Base-by-base conservation (phyloP, 2,329 filamentous ascomycete species). In the Sporothrix pallida region DNA sequence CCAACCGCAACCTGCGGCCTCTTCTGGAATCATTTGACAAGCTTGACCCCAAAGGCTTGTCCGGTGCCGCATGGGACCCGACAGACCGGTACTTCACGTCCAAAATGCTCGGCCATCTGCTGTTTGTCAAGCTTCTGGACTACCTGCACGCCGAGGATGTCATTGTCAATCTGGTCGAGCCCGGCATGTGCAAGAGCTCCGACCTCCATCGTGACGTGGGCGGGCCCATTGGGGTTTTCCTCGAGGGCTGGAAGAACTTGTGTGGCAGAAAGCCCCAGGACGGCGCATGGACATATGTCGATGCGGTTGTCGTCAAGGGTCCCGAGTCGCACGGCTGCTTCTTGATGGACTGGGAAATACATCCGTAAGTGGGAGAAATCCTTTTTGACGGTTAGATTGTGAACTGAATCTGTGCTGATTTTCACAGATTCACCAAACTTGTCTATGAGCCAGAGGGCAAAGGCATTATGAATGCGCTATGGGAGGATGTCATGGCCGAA, bases 241-340 rank as follows among this genome's bases (percentile, higher is more conserved):
- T 76, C 23, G 77, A 76, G n/a, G 31, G 77, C 0, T 77, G 78
- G 44, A 79, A 78, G 48, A 67, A 73, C 0, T 1, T 81, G 5
- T 75, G 77, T 0, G 83, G 77, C 0, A 79, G 83, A 23, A 80
- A 76, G 3, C 48, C 81, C 13, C 78, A 80, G 6, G 81, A 82
- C 5, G 87, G 84, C 5, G 60, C 85, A 0, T 83, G 82, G 63
- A 84, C 82, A 0, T 87, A 85, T 76, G 73, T 87, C 0, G 84
- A 88, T 76, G 86, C 86, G 0, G 79, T 78, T 0, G 79, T 84
- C 0, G 79, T 80, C 0, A 82, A 87, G 71, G 86, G 86, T 0
- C 81, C 81, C 60, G 85, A 87, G 76, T 84, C 84, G 0, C 87
- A 89, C 76, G 86, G 86, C 0, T 85, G 83, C 62, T 87, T 85